Conservation (phyloP, 2,329 filamentous ascomycete genomes). For the Cytospora piceicola region DNA sequence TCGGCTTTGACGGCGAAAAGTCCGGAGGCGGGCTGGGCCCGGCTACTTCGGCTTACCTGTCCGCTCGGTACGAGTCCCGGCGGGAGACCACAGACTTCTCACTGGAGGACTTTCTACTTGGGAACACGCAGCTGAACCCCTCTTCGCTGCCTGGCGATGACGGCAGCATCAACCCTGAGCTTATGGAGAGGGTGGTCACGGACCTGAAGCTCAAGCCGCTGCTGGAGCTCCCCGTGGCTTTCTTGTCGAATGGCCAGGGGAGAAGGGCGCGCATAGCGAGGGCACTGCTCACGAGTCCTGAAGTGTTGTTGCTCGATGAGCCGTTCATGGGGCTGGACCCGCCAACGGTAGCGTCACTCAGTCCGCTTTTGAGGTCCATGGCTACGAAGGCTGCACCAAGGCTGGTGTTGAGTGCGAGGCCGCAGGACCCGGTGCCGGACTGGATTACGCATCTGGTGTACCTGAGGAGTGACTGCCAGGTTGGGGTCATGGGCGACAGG, state of each 20-base stretch:
- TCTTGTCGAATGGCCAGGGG: conserved; percentile 92
- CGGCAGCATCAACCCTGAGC: conserved; percentile 50
- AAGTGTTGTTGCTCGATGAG: conserved; percentile 85
- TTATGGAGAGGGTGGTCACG: conserved; percentile 65
- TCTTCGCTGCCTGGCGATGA: conserved; percentile 57
- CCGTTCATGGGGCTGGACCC: conserved; percentile 97
- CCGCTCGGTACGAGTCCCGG: conserved; percentile 86
- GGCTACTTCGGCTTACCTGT: conserved; percentile 77
- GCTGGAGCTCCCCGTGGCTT: conserved; percentile 80
- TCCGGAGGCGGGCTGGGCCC: conserved; percentile 55
- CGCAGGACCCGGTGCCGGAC: conserved; percentile 83
- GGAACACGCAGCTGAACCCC: conserved; percentile 83
- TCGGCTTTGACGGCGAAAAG: conserved; percentile 83
- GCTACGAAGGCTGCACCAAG: conserved; percentile 70
- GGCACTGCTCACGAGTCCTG: conserved; percentile 76
- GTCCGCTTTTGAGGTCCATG: conserved; percentile 69
- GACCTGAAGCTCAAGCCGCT: conserved; percentile 73
- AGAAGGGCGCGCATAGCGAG: conserved; percentile 85
- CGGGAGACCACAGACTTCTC: conserved; percentile 88
- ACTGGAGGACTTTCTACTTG: conserved; percentile 77
- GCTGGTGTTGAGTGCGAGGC: conserved; percentile 76
- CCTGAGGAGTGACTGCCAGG: conserved; percentile 67
- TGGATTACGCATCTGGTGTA: conserved; percentile 89
- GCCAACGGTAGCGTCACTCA: conserved; percentile 73
- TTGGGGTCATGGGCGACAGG: conserved; percentile 69